phyloP scores from a whole-genome alignment of 2,329 filamentous ascomycete genomes.

The Bimuria novae-zelandiae region DNA sequence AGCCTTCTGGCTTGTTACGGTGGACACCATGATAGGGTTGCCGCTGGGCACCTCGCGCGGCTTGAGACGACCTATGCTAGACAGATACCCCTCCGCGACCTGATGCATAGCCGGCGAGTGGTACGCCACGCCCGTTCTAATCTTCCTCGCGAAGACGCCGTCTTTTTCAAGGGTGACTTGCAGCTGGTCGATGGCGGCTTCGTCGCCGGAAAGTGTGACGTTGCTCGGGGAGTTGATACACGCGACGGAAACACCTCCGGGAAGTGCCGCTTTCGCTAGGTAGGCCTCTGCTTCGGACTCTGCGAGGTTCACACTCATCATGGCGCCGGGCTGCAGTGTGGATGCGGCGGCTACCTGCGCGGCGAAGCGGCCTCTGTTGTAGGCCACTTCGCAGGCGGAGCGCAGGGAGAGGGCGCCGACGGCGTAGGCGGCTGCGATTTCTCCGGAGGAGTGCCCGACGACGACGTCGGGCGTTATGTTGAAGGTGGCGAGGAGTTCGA shows the following conservation, averaged over 20 bases:
- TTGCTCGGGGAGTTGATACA: constrained; percentile 6
- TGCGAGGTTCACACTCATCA: constrained; percentile 3
- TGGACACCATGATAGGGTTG: neutral
- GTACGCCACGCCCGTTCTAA: constrained; percentile 50
- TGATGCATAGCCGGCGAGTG: constrained; percentile 49
- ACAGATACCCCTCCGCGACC: neutral
- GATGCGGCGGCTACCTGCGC: neutral
- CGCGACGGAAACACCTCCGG: neutral
- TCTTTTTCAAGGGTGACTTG: constrained; percentile 39
- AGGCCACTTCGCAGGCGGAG: constrained; percentile 20
- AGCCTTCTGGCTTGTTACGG: neutral
- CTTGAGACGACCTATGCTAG: neutral
- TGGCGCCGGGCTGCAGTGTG: neutral
- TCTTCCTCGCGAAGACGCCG: constrained; percentile 43
- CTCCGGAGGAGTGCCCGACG: constrained; percentile 27
- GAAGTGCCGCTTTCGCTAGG: neutral
- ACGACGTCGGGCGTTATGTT: constrained; percentile 15
- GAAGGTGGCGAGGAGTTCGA: constrained; percentile 19
- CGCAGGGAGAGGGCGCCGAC: constrained; percentile 14
- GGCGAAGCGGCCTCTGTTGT: constrained; percentile 18
- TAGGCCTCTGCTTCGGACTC: neutral
- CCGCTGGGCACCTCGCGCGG: neutral
- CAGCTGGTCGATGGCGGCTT: constrained; percentile 39
- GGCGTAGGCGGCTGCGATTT: constrained; percentile 23
- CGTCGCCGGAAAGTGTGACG: constrained; percentile 51